A percentile compares a stretch with the other conserved stretches of the same genome.
These are phyloP conservation scores for Waltiozyma solani DNA, from an alignment of 1,139 yeast genomes.

Conservation along the genomic window DNA sequence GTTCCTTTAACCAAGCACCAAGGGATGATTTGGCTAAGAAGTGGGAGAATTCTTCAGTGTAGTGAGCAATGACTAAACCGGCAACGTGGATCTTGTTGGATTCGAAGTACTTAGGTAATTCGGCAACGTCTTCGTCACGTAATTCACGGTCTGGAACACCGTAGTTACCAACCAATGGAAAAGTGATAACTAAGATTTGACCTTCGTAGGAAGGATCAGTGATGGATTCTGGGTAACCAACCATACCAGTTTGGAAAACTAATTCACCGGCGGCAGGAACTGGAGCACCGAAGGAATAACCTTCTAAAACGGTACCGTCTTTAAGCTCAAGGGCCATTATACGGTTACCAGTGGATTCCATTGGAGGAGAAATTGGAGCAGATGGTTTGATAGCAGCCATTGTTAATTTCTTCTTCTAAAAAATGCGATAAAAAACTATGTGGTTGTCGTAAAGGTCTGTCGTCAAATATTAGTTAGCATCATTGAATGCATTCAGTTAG, in stretches of 20 bases:
- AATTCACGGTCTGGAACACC: slow-evolving; percentile 92
- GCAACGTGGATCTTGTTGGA: slow-evolving; percentile 88
- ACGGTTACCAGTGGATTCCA: slow-evolving; percentile 72
- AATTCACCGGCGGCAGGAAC: slow-evolving; percentile 86
- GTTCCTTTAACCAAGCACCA: slow-evolving; percentile 87
- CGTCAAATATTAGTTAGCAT: background rate
- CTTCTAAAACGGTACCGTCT: slow-evolving; percentile 85
- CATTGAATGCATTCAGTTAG: background rate
- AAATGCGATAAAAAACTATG: background rate
- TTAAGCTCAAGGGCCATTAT: slow-evolving; percentile 86
- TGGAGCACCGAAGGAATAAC: slow-evolving; percentile 96
- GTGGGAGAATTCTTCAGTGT: slow-evolving; percentile 94
- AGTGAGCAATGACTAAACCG: slow-evolving; percentile 94
- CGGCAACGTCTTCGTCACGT: slow-evolving; percentile 64
- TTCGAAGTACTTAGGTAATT: slow-evolving; percentile 88
- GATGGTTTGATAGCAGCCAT: slow-evolving; percentile 31
- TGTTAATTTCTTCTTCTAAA: background rate
- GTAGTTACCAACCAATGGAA: slow-evolving; percentile 95
- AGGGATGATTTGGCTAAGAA: slow-evolving; percentile 86
- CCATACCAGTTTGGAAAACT: slow-evolving; percentile 99
- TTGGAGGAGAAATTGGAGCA: slow-evolving; percentile 82
- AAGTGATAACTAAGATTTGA: slow-evolving; percentile 93
- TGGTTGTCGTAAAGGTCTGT: background rate
- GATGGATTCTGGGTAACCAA: slow-evolving; percentile 96
- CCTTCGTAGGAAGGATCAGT: slow-evolving; percentile 99